phyloP scores from a whole-genome alignment of 352 stramenopile genomes.

The Blastocystis sp. region DNA sequence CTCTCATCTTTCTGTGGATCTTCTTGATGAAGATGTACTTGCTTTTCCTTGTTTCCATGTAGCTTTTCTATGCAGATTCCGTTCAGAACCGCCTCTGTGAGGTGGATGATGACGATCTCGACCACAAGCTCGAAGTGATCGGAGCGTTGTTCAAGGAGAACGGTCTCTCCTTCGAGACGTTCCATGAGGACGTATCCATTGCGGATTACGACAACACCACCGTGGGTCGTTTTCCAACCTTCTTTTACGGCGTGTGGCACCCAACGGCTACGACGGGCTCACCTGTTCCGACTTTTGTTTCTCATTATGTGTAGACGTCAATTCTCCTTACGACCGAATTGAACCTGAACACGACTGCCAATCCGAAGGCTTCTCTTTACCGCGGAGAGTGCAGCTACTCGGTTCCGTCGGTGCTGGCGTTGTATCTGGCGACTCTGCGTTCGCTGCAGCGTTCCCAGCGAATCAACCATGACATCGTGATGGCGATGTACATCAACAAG shows the following conservation, averaged over 20 bases:
- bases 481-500: slow-evolving; percentile 35
- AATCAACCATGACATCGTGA: neutral
- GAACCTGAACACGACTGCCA: slow-evolving; percentile 22
- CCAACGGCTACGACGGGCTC: neutral
- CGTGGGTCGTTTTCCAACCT: neutral
- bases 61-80: neutral
- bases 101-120: slow-evolving; percentile 19
- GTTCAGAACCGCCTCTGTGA: slow-evolving; percentile 7
- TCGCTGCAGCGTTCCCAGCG: neutral
- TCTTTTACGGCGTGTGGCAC: slow-evolving; percentile 23
- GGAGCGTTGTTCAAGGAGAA: neutral
- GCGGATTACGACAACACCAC: neutral
- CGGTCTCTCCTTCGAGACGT: slow-evolving; percentile 1
- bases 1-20: neutral
- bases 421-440: neutral
- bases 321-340: slow-evolving; percentile 35
- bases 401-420: neutral
- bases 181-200: neutral
- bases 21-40: slow-evolving; percentile 3
- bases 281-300: neutral
- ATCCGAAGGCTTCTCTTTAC: neutral
- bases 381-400: neutral
- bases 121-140: neutral
- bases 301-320: neutral
- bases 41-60: neutral